Base-by-base conservation (phyloP, 2,329 filamentous ascomycete species). In the Neopestalotiopsis sp. region DNA sequence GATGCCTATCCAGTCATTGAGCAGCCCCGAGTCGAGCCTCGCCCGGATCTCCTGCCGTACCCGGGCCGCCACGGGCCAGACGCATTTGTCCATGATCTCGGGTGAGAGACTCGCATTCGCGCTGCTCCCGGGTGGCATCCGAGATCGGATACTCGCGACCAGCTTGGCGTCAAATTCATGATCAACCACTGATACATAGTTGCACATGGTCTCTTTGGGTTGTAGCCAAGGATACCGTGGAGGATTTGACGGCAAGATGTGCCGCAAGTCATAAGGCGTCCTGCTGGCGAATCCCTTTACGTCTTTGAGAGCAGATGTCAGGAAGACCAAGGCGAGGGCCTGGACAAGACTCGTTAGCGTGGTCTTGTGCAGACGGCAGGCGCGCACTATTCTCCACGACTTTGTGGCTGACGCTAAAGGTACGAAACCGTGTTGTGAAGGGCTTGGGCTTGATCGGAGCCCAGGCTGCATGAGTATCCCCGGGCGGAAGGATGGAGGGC, bases 1-100 rank as follows among this genome's bases (percentile, higher is more conserved):
- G n/a, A 78, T 38, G 7, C 79, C 78, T 14, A 78, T 70, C 32
- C 76, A 5, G 71, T 81, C 78, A 70, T 81, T 80, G 57, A 70
- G 74, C 56, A 77, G 70, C 17, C 76, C 76, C 1, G 65, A 34
- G 14, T 75, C 70, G 24, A 79, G 67, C 58, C 75, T 77, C 17
- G 57, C 64, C 32, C 71, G 69, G 45, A 81, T 75, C 65, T 78
- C 76, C 28, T 42, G 71, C 56, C 78, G 75, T 20, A 73, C 76
- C 4, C 67, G 71, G 61, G 74, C 72, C 34, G 79, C 76, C 0
- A 71, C 61, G 1, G 61, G 24, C 73, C 74, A 75, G 30, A 74
- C 24, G 7, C 24, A 28, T 28, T 70, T 59, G 3, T 59, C 45
- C 28, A 71, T 61, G 13, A 74, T 66, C 1, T 66, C 68, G 30